Conservation (phyloP, 192 early-diverging fungal genomes). For the Dissophora globulifera region DNA sequence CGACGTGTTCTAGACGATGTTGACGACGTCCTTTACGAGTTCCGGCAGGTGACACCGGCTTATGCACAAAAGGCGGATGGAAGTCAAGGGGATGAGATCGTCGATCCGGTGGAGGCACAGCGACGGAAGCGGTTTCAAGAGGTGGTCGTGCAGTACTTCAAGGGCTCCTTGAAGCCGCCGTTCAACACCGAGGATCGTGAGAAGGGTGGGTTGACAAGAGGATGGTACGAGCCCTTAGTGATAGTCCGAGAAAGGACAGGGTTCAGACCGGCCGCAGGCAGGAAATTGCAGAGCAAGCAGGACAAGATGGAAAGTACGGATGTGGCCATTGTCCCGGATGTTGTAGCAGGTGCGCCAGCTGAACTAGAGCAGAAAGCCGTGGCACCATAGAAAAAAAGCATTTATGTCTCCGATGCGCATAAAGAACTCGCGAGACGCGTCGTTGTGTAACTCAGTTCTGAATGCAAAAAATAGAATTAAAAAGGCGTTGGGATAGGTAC, state of each 20-base stretch:
- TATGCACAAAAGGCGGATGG: conserved; percentile 31
- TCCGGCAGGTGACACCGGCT: conserved; percentile 35
- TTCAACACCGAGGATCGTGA: conserved; percentile 71
- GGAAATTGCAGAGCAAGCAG: conserved; percentile 23
- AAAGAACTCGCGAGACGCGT: too few species aligned
- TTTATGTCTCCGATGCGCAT: too few species aligned
- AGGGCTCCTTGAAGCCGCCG: conserved; percentile 70
- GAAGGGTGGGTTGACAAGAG: conserved; percentile 64
- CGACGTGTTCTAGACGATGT: too few species aligned
- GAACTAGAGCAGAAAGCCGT: too few species aligned
- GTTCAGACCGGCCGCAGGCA: conserved; percentile 33
- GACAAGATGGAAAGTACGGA: conserved; percentile 4
- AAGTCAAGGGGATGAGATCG: conserved; percentile 20
- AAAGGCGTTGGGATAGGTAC: too few species aligned
- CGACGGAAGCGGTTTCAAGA: conserved; percentile 46
- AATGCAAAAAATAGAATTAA: too few species aligned
- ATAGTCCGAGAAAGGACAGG: conserved; percentile 46
- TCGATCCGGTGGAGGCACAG: conserved; percentile 37
- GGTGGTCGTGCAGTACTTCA: conserved; percentile 57
- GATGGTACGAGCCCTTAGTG: conserved; percentile 54
- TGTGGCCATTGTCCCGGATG: background rate
- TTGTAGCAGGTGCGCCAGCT: background rate
- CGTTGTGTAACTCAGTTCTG: too few species aligned
- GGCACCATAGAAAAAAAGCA: too few species aligned
- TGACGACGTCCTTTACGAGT: conserved; percentile 36